Evolutionary conservation across 805 yeast genomes (phyloP), one percentile per base, ranked within the genome.

Genomic region (Hyphopichia homilentoma): DNA sequence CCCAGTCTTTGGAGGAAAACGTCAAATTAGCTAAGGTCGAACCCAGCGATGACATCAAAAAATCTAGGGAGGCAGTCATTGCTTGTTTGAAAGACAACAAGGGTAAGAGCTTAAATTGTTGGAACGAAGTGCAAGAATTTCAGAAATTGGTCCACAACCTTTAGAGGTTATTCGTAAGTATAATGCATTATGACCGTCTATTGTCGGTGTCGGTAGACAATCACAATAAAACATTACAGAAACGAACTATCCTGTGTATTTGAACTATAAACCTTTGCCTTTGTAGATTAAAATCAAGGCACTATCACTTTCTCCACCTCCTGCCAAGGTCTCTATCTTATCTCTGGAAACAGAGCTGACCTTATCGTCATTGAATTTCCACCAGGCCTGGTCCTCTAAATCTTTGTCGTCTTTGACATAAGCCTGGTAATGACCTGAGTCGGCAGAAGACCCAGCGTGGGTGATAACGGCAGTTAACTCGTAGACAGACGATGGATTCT

Each of bases 281-380:
- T 81, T 82, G 67, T 93, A 93, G 34, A 93, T 63, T 45, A 90
- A 70, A 35, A 93, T 81, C 57, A 93, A 74, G 2, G 98, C 99
- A 50, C 93, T 80, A 59, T 93, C 99, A 47, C 95, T 79, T 65
- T 94, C 98, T 36, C 97, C 97, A 36, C 99, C 99, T 27, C 98
- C 99, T 4, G 97, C 84, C 44, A 93, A 70, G 35, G 74, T 59
- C 57, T 88, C 96, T 39, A 93, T 79, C 52, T 77, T 86, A 32
- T 88, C 93, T 51, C 78, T 83, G 40, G 72, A 77, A n/a, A 89
- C 88, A 25, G 70, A 64, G 6, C 77, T 66, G 12, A 93, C 95
- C 54, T 82, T 82, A 61, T 89, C 96, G 59, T 93, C 99, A 56
- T 93, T 88, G 63, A 86, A 93, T 59, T 81, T 81, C 82, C 85